phyloP scores from a whole-genome alignment of 805 yeast species.

The Starmerella sp. region DNA sequence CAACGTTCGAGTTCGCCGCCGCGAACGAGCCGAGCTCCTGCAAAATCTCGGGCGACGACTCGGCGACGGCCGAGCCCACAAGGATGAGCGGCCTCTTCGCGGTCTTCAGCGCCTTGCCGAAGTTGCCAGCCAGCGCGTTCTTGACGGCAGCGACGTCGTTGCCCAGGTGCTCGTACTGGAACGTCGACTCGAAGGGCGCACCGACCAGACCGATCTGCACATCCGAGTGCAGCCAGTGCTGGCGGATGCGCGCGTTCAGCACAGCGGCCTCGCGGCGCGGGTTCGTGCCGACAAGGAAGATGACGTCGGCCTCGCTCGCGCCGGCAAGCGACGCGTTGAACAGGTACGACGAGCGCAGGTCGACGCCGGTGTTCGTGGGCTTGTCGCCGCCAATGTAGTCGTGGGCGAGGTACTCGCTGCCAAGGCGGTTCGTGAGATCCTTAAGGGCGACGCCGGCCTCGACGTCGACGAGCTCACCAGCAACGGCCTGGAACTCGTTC shows the following conservation, averaged over 20 bases:
- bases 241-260: slow-evolving; percentile 70
- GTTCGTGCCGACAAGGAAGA: slow-evolving; percentile 71
- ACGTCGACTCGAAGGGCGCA: slow-evolving; percentile 66
- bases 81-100: slow-evolving; percentile 71
- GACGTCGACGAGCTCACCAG: slow-evolving; percentile 73
- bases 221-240: slow-evolving; percentile 62
- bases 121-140: slow-evolving; percentile 51
- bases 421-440: slow-evolving; percentile 63
- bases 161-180: slow-evolving; percentile 54
- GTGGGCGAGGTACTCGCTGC: slow-evolving; percentile 69
- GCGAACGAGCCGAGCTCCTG: slow-evolving; percentile 46
- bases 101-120: slow-evolving; percentile 52
- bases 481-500: slow-evolving; percentile 67
- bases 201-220: slow-evolving; percentile 61
- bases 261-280: slow-evolving; percentile 89
- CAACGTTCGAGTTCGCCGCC: slow-evolving; percentile 44
- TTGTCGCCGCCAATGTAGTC: slow-evolving; percentile 50
- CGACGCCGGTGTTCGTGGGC: slow-evolving; percentile 57
- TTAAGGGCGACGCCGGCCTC: slow-evolving; percentile 74
- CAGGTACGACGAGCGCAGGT: slow-evolving; percentile 64
- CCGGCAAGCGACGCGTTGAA: slow-evolving; percentile 74
- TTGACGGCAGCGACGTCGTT: slow-evolving; percentile 44
- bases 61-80: slow-evolving; percentile 70
- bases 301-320: slow-evolving; percentile 71
- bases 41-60: slow-evolving; percentile 40